Evolutionary conservation across 805 yeast genomes (phyloP).

Genomic region (Wickerhamia fluorescens): DNA sequence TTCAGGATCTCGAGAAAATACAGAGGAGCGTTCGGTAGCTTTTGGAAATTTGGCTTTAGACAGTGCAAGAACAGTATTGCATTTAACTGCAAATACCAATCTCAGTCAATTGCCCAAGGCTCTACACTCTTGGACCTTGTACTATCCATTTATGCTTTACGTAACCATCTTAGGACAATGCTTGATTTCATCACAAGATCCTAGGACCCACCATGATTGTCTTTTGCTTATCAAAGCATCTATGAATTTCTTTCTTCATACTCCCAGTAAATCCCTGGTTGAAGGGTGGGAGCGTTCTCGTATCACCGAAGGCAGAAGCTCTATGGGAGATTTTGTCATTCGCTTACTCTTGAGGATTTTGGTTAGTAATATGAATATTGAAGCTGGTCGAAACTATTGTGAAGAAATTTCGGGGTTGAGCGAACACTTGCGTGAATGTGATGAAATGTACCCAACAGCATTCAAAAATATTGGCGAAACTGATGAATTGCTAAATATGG

Average conservation of each 20-base stretch:
- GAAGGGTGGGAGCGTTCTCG: slow-evolving; percentile 4
- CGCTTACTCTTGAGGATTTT: slow-evolving; percentile 19
- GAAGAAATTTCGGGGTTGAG: slow-evolving; percentile 10
- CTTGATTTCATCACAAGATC: no score
- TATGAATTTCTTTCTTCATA: slow-evolving; percentile 8
- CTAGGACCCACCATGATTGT: no score
- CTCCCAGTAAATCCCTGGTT: neutral
- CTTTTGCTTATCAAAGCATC: slow-evolving; percentile 15
- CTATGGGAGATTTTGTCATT: slow-evolving; percentile 12
- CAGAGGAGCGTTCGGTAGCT: slow-evolving; percentile 9
- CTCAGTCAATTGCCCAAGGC: slow-evolving; percentile 8
- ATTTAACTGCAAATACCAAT: slow-evolving; percentile 9
- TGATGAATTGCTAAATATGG: neutral
- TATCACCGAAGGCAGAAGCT: slow-evolving; percentile 2
- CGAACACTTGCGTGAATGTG: slow-evolving; percentile 13
- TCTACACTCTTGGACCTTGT: slow-evolving; percentile 13
- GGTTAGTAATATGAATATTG: slow-evolving; percentile 11
- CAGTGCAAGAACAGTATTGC: slow-evolving; percentile 21
- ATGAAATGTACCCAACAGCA: slow-evolving; percentile 11
- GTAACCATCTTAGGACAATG: no score
- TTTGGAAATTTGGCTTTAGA: slow-evolving; percentile 12
- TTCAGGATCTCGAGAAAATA: slow-evolving; percentile 8
- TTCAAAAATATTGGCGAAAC: slow-evolving; percentile 2
- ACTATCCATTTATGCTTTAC: no score
- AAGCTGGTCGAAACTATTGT: slow-evolving; percentile 8